Base-by-base conservation (phyloP, 768 basidiomycete genomes). In the Tricholoma terreum region DNA sequence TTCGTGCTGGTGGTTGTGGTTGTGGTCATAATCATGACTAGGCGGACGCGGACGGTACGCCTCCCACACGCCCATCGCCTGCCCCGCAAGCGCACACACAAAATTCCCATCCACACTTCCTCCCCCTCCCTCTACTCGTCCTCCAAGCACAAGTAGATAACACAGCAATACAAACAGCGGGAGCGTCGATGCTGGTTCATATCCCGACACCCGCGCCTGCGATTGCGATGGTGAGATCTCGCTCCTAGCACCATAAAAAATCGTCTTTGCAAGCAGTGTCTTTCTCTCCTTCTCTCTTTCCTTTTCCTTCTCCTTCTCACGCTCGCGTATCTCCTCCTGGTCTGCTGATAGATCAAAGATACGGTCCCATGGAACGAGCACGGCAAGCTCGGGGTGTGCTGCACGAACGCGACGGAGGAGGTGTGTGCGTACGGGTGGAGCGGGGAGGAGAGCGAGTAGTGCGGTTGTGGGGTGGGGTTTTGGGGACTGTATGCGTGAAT, bases 111-210 rank as follows among this genome's bases (percentile, higher is more conserved):
- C 52, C 11, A 50, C 51, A 50, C 45, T 6, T 38, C 50, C 6
- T 60, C 56, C 9, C 14, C 31, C 6, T 54, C n/a, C 21, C 61
- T 59, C 15, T 64, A 4, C 61, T 9, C 64, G 35, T 0, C 80
- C 79, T 27, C 85, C 88, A 52, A 89, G 66, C 1, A 87, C 86
- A 36, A 88, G 78, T 2, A 80, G 75, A 1, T 82, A 83, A 50
- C 81, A 80, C 43, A 82, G 77, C 1, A 80, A 75, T 0, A 84
- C 82, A 59, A 89, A 89, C 64, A 89, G 81, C 8, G 77, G 70
- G 61, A 82, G 58, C 19, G 65, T 64, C 27, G 50, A 48, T 36
- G 24, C 46, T 31, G 36, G 30, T 31, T 11, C 30, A 62, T 30
- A 31, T 15, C 35, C 14, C 10, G 50, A 27, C 8, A 19, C 4